Evolutionary conservation across 1,139 yeast species (phyloP), one percentile per base, ranked within the genome.

Genomic region (Groenewaldozyma sp.): DNA sequence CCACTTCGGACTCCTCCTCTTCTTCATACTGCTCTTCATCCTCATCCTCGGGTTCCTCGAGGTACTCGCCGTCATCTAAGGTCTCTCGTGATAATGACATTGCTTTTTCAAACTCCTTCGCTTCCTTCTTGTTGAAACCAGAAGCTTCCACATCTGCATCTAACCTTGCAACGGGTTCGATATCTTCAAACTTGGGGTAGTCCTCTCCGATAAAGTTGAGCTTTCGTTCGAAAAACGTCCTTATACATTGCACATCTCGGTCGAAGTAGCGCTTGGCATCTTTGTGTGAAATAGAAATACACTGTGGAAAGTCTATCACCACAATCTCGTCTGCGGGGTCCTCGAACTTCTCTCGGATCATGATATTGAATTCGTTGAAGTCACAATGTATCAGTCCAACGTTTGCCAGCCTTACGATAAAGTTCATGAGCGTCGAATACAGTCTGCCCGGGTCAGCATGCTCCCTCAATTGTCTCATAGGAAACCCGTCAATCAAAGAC

Each of bases 231-330:
- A 91, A 91, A 55, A 88, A 93, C 36, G 78, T 71, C 47, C 87
- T 70, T 44, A 91, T 78, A 56, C 97, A 88, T 44, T 84, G 82
- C 19, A 91, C 94, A 63, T 91, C 99, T 63, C 98, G 74, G 50
- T 83, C 78, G 59, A 91, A 91, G 59, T 84, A 88, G 43, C 71
- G 73, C 49, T 79, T 79, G 10, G 98, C 97, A 56, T 91, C 95
- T 2, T 68, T 71, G 58, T 91, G 99, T 50, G 83, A 88, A 33
- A 83, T 83, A 14, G 95, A 84, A 18, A 91, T 83, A 76, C 96
- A 88, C 63, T 91, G 99, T 3, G 99, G 99, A 68, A 91, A 91
- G 70, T 91, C 99, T 52, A 91, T 91, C 20, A 91, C 95, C 19
- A 87, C 81, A 51, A 87, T 84, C 40, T 62, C 65, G 14, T 54